Evolutionary conservation across 768 basidiomycete species (phyloP), one percentile per base, ranked within the genome.

Genomic region (Solioccasus polychromus): DNA sequence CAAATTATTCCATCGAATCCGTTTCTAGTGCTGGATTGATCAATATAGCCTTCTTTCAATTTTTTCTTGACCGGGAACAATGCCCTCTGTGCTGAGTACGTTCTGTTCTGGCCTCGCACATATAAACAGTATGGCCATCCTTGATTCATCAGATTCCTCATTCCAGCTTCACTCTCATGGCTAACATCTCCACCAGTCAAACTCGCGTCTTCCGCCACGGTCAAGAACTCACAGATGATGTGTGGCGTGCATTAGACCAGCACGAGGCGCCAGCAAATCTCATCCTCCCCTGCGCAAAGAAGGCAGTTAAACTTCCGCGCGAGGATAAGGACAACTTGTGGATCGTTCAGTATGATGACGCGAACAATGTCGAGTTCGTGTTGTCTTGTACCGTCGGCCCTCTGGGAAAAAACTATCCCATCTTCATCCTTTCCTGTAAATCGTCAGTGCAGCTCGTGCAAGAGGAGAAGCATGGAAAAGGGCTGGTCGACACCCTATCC

Each of bases 341-440:
- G 71, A 57, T 74, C 1, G 60, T 48, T 3, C 53, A 60, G 18
- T 60, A 45, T 9, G 53, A 61, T 50, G 19, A 54, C 52, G 1
- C 50, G 1, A 45, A 46, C 9, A 44, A 37, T 4, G 51, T 55
- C 45, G 39, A 14, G 36, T 74, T 81, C 47, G 66, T 88, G 12
- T 62, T 85, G 4, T 74, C 82, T 3, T 78, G 78, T 50, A 83
- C 81, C 0, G 63, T 70, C 18, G 77, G 77, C 1, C 63, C 68
- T 15, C 66, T 82, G 35, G 84, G 76, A 1, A 55, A 64, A 1
- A 55, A 64, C 35, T 85, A 87, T 51, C 87, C 87, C 11, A 54
- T 84, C 6, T 88, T 32, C 31, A 32, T 32, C 14, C 11, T 15
- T 15, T 9, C 31, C 14, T 32, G 31, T 15, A 32, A 32, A 15